Percentiles rank a stretch among this genome's conserved stretches.
These are phyloP conservation scores for Solanum sejunctum DNA, from an alignment of 257 asterid species.

Conservation along the genomic window DNA sequence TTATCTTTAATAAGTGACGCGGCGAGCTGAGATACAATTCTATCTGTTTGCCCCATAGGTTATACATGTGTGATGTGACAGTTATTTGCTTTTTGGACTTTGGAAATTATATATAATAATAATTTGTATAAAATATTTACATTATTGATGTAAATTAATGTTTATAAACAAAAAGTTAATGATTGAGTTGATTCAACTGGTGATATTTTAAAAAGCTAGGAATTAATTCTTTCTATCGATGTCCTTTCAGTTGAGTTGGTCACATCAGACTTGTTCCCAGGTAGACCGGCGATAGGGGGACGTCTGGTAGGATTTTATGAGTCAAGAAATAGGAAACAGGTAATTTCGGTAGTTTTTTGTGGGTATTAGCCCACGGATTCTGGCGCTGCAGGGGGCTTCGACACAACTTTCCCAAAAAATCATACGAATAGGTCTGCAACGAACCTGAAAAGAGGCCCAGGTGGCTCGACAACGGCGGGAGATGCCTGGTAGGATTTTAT, in stretches of 20 bases:
- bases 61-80: background rate
- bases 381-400: no score
- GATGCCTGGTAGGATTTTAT: no score
- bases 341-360: no score
- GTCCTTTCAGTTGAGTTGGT: background rate
- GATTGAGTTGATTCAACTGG: background rate
- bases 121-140: background rate
- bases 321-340: no score
- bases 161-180: background rate
- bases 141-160: background rate
- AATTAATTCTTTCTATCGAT: accelerated
- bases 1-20: background rate
- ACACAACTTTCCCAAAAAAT: no score
- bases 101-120: background rate
- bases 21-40: background rate
- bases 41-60: background rate
- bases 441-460: no score
- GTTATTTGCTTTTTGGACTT: background rate
- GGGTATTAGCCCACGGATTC: no score
- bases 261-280: no score
- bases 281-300: no score
- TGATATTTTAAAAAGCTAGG: background rate
- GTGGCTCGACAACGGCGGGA: no score
- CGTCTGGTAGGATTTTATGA: no score
- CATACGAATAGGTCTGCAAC: no score